Conservation (phyloP, 352 stramenopile species). For the Phytophthora melonis region DNA sequence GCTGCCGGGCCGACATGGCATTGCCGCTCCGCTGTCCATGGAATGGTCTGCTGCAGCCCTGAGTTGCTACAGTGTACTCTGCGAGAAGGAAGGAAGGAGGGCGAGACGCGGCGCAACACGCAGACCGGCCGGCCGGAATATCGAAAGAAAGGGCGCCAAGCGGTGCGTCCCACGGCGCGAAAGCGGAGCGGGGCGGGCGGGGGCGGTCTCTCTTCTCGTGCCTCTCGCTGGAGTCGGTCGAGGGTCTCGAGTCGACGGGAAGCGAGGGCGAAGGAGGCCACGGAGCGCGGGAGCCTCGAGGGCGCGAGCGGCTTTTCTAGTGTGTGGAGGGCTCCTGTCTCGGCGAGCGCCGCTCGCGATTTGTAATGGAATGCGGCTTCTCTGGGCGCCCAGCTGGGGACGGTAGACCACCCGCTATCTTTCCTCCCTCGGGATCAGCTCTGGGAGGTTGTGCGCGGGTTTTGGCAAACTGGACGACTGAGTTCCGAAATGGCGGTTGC, state of each 20-base stretch:
- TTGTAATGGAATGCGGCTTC: slow-evolving; percentile 19
- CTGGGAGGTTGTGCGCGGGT: not conserved
- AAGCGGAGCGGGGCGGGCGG: not conserved
- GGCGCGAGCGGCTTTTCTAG: slow-evolving; percentile 16
- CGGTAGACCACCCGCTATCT: not conserved
- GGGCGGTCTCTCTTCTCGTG: not conserved
- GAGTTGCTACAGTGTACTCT: too few species aligned
- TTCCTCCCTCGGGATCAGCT: not conserved
- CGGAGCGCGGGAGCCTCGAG: not conserved
- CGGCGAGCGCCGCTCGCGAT: slow-evolving; percentile 10
- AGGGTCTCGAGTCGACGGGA: not conserved
- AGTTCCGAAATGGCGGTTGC: too few species aligned
- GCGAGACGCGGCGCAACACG: not conserved
- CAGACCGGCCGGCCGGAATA: slow-evolving; percentile 17
- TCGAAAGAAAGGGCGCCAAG: slow-evolving; percentile 29
- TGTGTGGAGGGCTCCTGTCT: slow-evolving; percentile 14
- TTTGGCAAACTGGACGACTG: too few species aligned
- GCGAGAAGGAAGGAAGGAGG: not conserved
- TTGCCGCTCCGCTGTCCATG: slow-evolving; percentile 20
- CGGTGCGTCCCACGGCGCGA: slow-evolving; percentile 22
- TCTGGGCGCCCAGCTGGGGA: slow-evolving; percentile 14
- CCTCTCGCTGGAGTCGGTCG: too few species aligned
- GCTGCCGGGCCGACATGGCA: slow-evolving; percentile 4
- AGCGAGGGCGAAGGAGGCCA: not conserved
- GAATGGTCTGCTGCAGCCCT: not conserved